Base-by-base conservation (phyloP, 2,329 filamentous ascomycete genomes). In the Diplodia scrobiculata region DNA sequence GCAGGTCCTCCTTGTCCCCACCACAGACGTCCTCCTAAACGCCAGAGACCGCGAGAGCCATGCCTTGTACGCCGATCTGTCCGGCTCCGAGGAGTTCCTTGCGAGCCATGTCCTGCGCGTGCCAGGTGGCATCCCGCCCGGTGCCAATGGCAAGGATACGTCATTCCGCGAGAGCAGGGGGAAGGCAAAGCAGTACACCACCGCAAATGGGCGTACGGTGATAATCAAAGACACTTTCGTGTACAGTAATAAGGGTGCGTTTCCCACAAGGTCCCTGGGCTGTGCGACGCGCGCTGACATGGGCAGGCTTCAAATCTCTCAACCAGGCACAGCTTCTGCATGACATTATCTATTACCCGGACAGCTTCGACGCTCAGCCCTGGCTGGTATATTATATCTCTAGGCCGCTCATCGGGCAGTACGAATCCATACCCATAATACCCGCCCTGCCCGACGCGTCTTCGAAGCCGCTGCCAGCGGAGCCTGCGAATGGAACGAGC, bases 321-420 rank as follows among this genome's bases (percentile, higher is more conserved):
- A 92, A 91, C 69, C 95, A 98, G 76, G 91, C 93, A 36, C 92
- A 95, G 74, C 82, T 98, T 38, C 82, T 97, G 66, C 86, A 86
- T 74, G 96, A 99, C 77, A 83, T 86, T 45, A 85, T 97, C 47
- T 98, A 92, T 85, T 96, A 96, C 73, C 89, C 92, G 58, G 91
- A 97, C 73, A 88, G 87, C n/a, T 86, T 91, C 72, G 94, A 98
- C 72, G 89, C 91, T 14, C 89, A 92, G 71, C 91, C 93, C 84
- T 99, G 95, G 92, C 87, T 99, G 51, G 85, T 99, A 68, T 98
- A 98, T 84, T 97, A 93, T 78, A 96, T 99, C 69, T 95, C 94
- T 29, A 89, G 87, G 62, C 95, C 95, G 1, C 81, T 99, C 62
- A 86, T 97, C 21, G 95, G 95, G 27, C 84, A 86, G 0, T 93